These are phyloP conservation scores for Suhomyces maxii DNA, from an alignment of 1,139 yeast species.

Conservation along the genomic window DNA sequence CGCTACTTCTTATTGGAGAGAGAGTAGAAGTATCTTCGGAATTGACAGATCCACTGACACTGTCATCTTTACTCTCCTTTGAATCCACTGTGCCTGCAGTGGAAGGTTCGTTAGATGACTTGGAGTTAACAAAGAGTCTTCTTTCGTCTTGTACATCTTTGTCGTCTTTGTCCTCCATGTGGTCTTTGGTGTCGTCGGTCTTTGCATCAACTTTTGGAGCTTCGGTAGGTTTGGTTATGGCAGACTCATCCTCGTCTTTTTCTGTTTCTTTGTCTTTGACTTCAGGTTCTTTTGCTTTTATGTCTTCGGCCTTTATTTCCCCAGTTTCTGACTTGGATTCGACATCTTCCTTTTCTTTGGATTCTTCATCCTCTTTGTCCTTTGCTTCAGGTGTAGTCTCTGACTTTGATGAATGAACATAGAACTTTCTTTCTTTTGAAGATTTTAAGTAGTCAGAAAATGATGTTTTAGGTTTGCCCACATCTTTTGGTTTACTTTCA, in stretches of 20 bases:
- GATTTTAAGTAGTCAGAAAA: conserved; percentile 18
- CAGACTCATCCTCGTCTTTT: neutral
- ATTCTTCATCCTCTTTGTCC: neutral
- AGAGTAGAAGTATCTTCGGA: conserved; percentile 21
- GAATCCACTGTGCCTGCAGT: conserved; percentile 3
- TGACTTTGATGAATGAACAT: conserved; percentile 3
- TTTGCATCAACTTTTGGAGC: neutral
- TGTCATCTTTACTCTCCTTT: neutral
- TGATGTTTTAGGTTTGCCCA: conserved; percentile 11
- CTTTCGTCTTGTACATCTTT: neutral
- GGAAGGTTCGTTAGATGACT: neutral
- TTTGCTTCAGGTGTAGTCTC: neutral
- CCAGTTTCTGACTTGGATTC: neutral
- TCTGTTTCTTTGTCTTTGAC: neutral
- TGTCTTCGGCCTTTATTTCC: neutral
- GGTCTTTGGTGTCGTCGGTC: no score
- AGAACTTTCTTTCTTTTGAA: conserved; percentile 10
- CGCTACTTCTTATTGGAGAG: conserved; percentile 24
- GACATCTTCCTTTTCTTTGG: neutral
- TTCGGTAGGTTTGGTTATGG: neutral
- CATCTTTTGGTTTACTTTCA: neutral
- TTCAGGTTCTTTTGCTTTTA: neutral
- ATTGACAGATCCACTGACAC: neutral
- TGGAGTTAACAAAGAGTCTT: neutral
- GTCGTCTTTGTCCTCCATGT: no score